A percentile compares a stretch with the other conserved stretches of the same genome.
Conservation (phyloP, 2,329 filamentous ascomycete genomes). For the Calonectria naviculata region DNA sequence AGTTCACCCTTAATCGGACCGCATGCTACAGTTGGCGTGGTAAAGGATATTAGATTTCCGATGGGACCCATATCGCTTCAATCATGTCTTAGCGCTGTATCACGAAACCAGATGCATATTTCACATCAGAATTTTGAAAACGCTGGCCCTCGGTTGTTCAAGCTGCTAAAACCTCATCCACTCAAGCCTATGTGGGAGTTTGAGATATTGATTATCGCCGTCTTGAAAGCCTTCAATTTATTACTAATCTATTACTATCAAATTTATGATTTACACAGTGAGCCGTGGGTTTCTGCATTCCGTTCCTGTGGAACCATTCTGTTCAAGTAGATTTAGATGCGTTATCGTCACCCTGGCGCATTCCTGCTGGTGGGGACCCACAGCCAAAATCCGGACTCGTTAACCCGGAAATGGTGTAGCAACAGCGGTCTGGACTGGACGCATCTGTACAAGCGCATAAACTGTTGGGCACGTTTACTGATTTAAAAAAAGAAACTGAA, state of each 20-base stretch:
- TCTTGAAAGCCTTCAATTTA: background rate
- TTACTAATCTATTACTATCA: background rate
- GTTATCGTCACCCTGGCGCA: background rate
- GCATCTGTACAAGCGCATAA: background rate
- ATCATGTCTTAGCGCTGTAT: background rate
- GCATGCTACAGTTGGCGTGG: background rate
- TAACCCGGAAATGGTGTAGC: background rate
- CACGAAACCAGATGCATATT: background rate
- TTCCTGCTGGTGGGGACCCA: background rate
- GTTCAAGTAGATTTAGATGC: background rate
- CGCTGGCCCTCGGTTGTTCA: too few relatives aligned
- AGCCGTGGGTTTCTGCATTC: background rate
- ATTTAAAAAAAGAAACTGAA: background rate
- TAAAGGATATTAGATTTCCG: background rate
- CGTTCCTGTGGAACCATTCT: background rate
- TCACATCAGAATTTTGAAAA: too few relatives aligned
- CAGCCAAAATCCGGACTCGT: background rate
- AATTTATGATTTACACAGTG: background rate
- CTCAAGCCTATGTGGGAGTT: fast-evolving
- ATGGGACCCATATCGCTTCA: background rate
- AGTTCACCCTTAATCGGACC: background rate
- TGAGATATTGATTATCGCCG: background rate
- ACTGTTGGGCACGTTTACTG: background rate
- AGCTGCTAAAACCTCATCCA: too few relatives aligned
- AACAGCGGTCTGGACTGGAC: background rate